Base-by-base conservation (phyloP, 192 early-diverging fungal genomes). In the Phlyctochytrium bullatum region DNA sequence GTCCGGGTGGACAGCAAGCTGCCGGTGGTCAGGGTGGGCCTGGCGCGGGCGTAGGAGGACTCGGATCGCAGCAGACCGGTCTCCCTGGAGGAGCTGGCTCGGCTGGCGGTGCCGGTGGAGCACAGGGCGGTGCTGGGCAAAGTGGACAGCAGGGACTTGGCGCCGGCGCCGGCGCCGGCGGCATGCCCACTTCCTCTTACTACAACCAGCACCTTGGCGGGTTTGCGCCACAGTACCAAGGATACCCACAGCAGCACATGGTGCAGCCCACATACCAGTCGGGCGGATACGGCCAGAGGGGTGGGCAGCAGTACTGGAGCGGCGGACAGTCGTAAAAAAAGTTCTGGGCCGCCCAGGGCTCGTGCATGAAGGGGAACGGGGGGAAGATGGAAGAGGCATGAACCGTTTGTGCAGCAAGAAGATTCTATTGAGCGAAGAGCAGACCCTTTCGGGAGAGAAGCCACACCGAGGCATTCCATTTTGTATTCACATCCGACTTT, bases 181-280 rank as follows among this genome's bases (percentile, higher is more conserved):
- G 54, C 4, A 57, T 57, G 54, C 4, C 16, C 27, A 20, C 54
- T 14, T 24, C 14, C 20, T 57, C 10, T 25, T 57, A 57, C 27
- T 6, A 27, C 54, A 10, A 57, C 4, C 54, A 57, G 12, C 54
- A 57, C 54, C 27, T 57, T 6, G 54, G 20, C 4, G 54, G 54
- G 4, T 14, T 57, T 14, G 6, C 10, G 4, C 54, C 54, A 6
- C 54, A 57, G 25, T 57, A 57, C 54, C 54, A 57, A 25, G 54
- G 54, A 57, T 57, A 57, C 54, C 54, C 54, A 6, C 54, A 57
- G 54, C 54, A 57, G 27, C 54, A 57, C 20, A 14, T 25, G 20
- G 40, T 10, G 12, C 16, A 25, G 54, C 54, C 54, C 20, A 57
- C 14, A 6, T 57, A 57, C 54, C 40, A 50, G n/a, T 10, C 12